Base-by-base conservation (phyloP, 352 stramenopile genomes). In the Phytophthora multivora region DNA sequence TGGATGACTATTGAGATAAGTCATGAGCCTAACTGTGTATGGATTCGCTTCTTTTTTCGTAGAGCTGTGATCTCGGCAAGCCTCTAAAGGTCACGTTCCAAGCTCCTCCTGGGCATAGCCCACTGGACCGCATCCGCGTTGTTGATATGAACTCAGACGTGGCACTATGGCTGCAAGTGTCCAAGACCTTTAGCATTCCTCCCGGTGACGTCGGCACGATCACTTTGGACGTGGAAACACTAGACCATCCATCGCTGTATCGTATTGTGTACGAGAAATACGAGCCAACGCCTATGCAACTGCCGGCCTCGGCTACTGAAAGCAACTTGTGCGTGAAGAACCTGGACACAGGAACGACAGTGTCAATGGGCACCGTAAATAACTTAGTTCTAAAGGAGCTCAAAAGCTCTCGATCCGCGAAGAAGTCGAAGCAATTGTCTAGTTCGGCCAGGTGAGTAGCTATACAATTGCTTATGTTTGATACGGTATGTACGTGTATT, bases 221-320 rank as follows among this genome's bases (percentile, higher is more conserved):
- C 60, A 94, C 83, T 1, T 70, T 96, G 15, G 87, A 96, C 51
- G 72, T 81, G 4, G 87, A 96, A 68, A 91, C 86, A 4, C 75
- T 96, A 7, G 79, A 93, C 36, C 78, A 71, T 11, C 82, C 86
- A 9, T 94, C 85, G 19, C 55, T 93, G 19, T 96, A 93, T 74
- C 83, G 84, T 51, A 86, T 96, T 39, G 89, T 93, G 45, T 94
- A 94, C 57, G 87, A 96, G 33, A 93, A 94, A 60, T 94, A 96
- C 41, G 81, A 93, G 65, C 83, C 85, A 1, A 90, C 74, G 33
- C 84, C 80, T 0, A 69, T 91, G 36, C 69, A 83, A 18, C 50
- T 91, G 16, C 78, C 83, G 8, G 33, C 55, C 0, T n/a, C n/a
- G n/a, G 76, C 86, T 13, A 69, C 73, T 16, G 84, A 93, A 68